phyloP scores from a whole-genome alignment of 2,329 filamentous ascomycete species.

The Trichoderma sp. region DNA sequence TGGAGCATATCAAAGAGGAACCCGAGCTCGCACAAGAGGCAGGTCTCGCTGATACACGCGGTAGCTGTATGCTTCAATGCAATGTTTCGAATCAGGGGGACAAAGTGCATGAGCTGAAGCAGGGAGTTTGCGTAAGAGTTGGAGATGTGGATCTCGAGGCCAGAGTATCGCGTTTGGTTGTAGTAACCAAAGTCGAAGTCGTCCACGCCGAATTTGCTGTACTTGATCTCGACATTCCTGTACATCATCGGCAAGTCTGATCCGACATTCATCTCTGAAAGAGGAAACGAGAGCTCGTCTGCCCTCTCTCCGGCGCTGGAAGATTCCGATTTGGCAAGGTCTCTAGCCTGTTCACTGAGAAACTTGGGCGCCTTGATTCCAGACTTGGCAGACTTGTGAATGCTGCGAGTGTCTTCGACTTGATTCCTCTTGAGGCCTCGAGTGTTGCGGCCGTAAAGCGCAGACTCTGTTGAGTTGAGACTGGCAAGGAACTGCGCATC shows the following conservation, averaged over 20 bases:
- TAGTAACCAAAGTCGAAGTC: conserved; percentile 98
- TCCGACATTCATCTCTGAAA: conserved; percentile 71
- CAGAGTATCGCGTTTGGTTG: conserved; percentile 90
- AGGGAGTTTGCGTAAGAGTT: conserved; percentile 96
- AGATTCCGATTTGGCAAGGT: conserved; percentile 55
- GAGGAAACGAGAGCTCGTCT: conserved; percentile 63
- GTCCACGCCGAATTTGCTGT: conserved; percentile 98
- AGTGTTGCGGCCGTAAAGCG: conserved; percentile 76
- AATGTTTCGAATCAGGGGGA: conserved; percentile 82
- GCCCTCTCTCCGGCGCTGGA: conserved; percentile 47
- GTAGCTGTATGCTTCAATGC: conserved; percentile 87
- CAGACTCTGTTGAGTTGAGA: conserved; percentile 73
- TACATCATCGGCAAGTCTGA: conserved; percentile 88
- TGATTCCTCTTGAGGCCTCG: conserved; percentile 77
- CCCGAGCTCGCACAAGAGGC: conserved; percentile 89
- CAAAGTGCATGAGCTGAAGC: conserved; percentile 88
- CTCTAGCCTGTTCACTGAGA: conserved; percentile 86
- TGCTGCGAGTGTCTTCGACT: conserved; percentile 71
- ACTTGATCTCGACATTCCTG: conserved; percentile 94
- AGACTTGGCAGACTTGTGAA: conserved; percentile 62
- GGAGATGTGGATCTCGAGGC: conserved; percentile 91
- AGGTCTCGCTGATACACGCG: conserved; percentile 78
- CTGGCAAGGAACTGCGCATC: conserved; percentile 70
- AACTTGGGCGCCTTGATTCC: conserved; percentile 80
- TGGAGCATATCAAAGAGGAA: conserved; percentile 98